Evolutionary conservation across 441 rosid species (phyloP), one percentile per base, ranked within the genome.

Genomic region (Erysimum cheiri): DNA sequence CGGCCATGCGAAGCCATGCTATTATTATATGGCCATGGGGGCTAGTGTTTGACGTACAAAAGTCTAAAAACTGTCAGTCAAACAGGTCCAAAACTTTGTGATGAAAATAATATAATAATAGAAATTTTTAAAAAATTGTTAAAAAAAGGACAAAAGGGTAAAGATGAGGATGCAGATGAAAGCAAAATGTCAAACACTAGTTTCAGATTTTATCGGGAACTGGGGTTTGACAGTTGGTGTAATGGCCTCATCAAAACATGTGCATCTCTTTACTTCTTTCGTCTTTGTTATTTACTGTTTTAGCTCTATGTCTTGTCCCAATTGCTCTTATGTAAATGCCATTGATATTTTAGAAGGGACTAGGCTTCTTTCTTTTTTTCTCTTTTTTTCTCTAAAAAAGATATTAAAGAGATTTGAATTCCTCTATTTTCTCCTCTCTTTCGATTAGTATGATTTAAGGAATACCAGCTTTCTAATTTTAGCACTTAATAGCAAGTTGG

Each of bases 151-250:
- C 28, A 67, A 54, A 70, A 44, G 71, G 59, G 56, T 35, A 69
- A 64, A 59, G 58, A 43, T 12, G 64, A 24, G 36, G 24, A 78
- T 78, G 87, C 79, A 75, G 78, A 65, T 63, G 80, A 82, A 77
- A 82, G 88, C 91, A 87, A 91, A 88, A 88, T 83, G 95, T 91
- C 97, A 88, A 91, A 85, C 85, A 75, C 91, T 80, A 85, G 72
- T 81, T 78, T 83, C 77, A 59, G 76, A 79, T 81, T 77, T 77
- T 69, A 64, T 76, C 1, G 89, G 92, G 87, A 81, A 82, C 64
- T 66, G 91, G 81, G 72, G 79, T 69, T 76, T 76, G 80, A 79
- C 81, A 73, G 69, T 68, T 71, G 62, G 68, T 62, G 66, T 50
- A 71, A 70, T 79, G 82, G 73, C 64, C 76, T 77, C 78, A 53